A percentile compares a stretch with the other conserved stretches of the same genome.
These are phyloP conservation scores for Chlorella ohadii DNA, from an alignment of 139 green algal species.

Conservation along the genomic window DNA sequence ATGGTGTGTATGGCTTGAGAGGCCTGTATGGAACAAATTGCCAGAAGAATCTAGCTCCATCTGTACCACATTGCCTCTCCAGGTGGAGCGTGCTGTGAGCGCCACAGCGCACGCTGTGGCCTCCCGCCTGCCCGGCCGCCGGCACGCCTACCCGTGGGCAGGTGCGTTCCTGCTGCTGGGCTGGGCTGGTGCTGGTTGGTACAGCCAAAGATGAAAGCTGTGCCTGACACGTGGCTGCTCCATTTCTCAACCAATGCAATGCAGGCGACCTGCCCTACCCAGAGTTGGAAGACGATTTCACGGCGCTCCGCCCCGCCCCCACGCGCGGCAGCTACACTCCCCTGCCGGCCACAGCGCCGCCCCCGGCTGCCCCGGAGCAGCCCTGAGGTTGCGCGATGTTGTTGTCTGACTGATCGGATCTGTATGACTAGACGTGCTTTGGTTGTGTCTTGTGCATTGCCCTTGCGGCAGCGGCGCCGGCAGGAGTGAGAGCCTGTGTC, in stretches of 20 bases:
- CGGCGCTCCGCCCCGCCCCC: slow-evolving; percentile 1
- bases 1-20: no score
- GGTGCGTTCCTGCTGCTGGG: neutral
- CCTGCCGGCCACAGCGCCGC: neutral
- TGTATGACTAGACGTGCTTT: no score
- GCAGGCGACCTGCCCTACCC: slow-evolving; percentile 13
- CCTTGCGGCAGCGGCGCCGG: no score
- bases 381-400: neutral
- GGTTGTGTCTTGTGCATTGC: no score
- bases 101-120: neutral
- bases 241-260: no score
- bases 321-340: neutral
- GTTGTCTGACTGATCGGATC: no score
- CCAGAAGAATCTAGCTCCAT: no score
- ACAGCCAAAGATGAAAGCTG: no score
- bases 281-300: neutral
- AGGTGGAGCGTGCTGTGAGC: slow-evolving; percentile 27
- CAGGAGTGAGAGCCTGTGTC: no score
- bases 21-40: no score
- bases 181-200: neutral
- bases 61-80: no score
- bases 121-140: neutral
- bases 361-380: neutral
- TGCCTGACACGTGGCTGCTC: no score
- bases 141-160: neutral